Base-by-base conservation (phyloP, 1,139 yeast genomes). In the Pichia sp. region DNA sequence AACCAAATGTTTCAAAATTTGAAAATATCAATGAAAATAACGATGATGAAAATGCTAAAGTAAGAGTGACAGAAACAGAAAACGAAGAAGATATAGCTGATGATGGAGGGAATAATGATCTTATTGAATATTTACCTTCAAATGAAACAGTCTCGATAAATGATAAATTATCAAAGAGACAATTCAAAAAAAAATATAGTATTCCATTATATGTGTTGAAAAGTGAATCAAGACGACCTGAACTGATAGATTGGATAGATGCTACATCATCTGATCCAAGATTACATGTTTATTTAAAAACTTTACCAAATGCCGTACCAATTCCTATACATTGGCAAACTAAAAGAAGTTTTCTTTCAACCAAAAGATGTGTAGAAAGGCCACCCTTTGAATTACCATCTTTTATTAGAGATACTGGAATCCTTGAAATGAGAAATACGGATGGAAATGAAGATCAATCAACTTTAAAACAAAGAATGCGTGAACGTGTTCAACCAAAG, bases 401-500 rank as follows among this genome's bases (percentile, higher is more conserved):
- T 37, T 84, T 78, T 54, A 87, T 92, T 38, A 73, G 70, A 40
- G 89, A 80, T 45, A 92, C 97, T 0, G 97, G 96, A 1, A 89
- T 92, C 36, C 78, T 80, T 55, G 90, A 85, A 48, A 86, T 90
- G 96, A 74, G 97, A 59, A 79, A 80, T 50, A 67, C 74, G 11
- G 76, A 73, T 33, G 82, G 25, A 10, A 23, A 69, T 70, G 51
- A 41, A 16, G 41, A 47, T 11, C 39, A 33, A 20, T 41, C 49
- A 4, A 49, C 45, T 3, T 60, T 87, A 52, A 80, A 85, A 57
- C 95, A 87, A 56, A 76, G 76, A 58, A 84, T 83, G 61, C 71
- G 97, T 51, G 94, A 86, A 47, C 72, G 85, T 44, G 95, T 90
- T 0, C 96, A 87, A 60, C 97, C 97, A 0, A 87, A 87, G 60